These are phyloP conservation scores for Taphrina communis DNA, from an alignment of 1,139 yeast species.

Conservation along the genomic window DNA sequence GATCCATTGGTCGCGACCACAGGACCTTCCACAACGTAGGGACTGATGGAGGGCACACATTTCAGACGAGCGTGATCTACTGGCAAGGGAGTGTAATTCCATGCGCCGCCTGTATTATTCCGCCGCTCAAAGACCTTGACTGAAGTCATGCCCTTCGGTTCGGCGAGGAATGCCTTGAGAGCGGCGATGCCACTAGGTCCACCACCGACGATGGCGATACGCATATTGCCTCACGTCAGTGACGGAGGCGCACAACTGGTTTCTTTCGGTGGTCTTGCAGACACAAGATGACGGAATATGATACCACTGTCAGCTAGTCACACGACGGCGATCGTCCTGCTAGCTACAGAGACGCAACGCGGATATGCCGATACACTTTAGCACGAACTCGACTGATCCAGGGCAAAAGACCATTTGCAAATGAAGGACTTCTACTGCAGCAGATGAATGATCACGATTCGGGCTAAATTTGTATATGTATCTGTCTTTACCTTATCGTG, in stretches of 20 bases:
- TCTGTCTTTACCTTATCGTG: too few species aligned
- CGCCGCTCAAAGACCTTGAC: slow-evolving; percentile 59
- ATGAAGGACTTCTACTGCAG: too few species aligned
- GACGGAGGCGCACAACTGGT: too few species aligned
- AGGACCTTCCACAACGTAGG: slow-evolving; percentile 26
- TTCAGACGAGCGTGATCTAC: neutral
- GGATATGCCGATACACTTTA: too few species aligned
- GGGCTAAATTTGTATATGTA: too few species aligned
- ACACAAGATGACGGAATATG: neutral
- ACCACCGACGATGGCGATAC: slow-evolving; percentile 53
- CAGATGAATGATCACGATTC: too few species aligned
- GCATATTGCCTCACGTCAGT: neutral
- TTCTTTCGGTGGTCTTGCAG: too few species aligned
- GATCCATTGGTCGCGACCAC: neutral
- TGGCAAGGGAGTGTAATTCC: slow-evolving; percentile 53
- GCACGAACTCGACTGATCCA: too few species aligned
- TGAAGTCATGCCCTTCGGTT: slow-evolving; percentile 51
- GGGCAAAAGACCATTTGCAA: too few species aligned
- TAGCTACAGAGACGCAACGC: too few species aligned
- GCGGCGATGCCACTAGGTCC: slow-evolving; percentile 73
- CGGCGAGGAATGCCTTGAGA: slow-evolving; percentile 61
- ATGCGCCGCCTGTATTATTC: slow-evolving; percentile 59
- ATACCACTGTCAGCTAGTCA: too few species aligned
- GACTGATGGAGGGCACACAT: slow-evolving; percentile 41
- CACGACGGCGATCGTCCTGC: too few species aligned